Evolutionary conservation across 2,329 filamentous ascomycete genomes (phyloP).

Genomic region (Penicillium sp.): DNA sequence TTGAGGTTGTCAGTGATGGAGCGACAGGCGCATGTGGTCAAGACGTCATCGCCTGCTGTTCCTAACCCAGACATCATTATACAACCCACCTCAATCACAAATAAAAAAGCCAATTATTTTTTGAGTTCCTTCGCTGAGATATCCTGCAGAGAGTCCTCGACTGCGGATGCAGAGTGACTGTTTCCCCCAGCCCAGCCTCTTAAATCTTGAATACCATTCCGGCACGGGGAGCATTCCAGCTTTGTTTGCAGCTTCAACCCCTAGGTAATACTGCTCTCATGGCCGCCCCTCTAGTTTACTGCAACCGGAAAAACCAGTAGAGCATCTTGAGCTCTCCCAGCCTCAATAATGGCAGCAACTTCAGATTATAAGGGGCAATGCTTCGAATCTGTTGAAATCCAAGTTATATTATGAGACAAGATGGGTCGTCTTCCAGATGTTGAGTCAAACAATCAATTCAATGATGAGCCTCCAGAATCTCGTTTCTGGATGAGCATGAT

Average conservation of each 20-base stretch:
- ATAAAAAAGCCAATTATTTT: too few species aligned
- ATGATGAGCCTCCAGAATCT: conserved; percentile 20
- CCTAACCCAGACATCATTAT: neutral
- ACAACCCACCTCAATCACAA: neutral
- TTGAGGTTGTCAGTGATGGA: neutral
- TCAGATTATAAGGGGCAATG: neutral
- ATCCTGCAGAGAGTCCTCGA: neutral
- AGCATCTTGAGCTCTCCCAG: neutral
- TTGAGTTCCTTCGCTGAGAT: neutral
- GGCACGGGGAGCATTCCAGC: neutral
- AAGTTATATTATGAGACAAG: conserved; percentile 15
- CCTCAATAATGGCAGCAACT: neutral
- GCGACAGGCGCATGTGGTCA: conserved; percentile 21
- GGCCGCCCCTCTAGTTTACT: neutral
- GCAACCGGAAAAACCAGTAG: neutral
- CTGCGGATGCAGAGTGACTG: neutral
- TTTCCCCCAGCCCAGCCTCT: neutral
- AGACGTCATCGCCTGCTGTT: conserved; percentile 20
- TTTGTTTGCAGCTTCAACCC: neutral
- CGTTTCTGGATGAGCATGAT: conserved; percentile 28
- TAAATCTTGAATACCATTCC: neutral
- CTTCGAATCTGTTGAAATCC: neutral
- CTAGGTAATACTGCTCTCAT: neutral
- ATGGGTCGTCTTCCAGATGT: conserved; percentile 33
- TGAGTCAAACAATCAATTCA: conserved; percentile 23